phyloP scores from a whole-genome alignment of 805 yeast species.

The Babjeviella inositovora region DNA sequence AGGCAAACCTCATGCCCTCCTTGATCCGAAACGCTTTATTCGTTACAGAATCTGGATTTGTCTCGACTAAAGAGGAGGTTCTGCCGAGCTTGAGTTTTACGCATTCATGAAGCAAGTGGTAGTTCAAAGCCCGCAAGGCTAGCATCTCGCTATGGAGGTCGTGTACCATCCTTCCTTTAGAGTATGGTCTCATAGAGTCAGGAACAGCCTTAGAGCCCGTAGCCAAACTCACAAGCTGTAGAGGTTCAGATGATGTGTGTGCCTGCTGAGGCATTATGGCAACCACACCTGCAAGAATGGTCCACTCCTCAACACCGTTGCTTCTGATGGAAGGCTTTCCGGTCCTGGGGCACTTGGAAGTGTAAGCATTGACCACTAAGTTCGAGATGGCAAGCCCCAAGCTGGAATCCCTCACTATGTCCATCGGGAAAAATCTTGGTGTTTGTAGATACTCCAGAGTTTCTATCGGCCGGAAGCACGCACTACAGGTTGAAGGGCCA shows the following conservation, averaged over 20 bases:
- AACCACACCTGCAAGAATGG: slow-evolving; percentile 66
- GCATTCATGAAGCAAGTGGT: slow-evolving; percentile 34
- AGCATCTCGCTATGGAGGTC: slow-evolving; percentile 88
- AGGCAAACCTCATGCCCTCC: slow-evolving; percentile 24
- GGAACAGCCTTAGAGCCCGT: slow-evolving; percentile 82
- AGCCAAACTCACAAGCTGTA: slow-evolving; percentile 30
- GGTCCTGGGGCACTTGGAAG: no score
- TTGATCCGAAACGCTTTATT: slow-evolving; percentile 12
- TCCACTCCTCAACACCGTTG: slow-evolving; percentile 66
- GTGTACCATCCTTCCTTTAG: slow-evolving; percentile 54
- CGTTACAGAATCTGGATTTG: slow-evolving; percentile 3
- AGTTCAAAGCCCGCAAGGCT: slow-evolving; percentile 55
- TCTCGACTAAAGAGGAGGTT: slow-evolving; percentile 4
- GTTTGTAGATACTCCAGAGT: no score
- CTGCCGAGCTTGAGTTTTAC: slow-evolving; percentile 4
- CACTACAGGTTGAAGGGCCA: no score
- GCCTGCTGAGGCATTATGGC: slow-evolving; percentile 10
- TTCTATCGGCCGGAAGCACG: no score
- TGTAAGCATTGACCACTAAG: no score
- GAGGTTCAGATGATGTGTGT: slow-evolving; percentile 3
- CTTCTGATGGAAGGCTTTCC: slow-evolving; percentile 50
- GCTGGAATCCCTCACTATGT: no score
- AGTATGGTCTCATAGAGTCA: slow-evolving; percentile 20
- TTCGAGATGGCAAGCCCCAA: no score
- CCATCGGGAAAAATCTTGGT: no score